phyloP scores from a whole-genome alignment of 2,329 filamentous ascomycete species.

The Neonectria neomacrospora region DNA sequence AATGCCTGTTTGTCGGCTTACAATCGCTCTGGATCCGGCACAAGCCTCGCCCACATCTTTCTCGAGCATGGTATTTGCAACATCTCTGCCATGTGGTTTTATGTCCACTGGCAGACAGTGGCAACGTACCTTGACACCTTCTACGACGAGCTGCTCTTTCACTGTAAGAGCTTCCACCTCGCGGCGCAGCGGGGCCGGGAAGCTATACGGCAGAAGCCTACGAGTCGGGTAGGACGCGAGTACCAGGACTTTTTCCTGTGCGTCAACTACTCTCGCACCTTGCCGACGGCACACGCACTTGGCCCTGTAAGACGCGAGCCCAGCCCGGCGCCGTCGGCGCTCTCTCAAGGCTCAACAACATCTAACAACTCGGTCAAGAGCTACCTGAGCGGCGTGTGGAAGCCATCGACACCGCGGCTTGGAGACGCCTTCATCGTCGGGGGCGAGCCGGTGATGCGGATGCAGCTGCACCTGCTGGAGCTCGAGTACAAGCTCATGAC shows the following conservation, averaged over 20 bases:
- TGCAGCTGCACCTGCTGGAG: slow-evolving; percentile 25
- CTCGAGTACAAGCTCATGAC: slow-evolving; percentile 28
- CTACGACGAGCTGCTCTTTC: slow-evolving; percentile 34
- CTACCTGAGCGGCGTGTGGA: slow-evolving; percentile 16
- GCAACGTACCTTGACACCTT: slow-evolving; percentile 18
- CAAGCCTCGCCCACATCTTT: slow-evolving; percentile 19
- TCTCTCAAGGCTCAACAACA: slow-evolving; percentile 11
- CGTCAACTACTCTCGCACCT: slow-evolving; percentile 44
- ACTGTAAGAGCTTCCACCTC: slow-evolving; percentile 42
- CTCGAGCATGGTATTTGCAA: slow-evolving; percentile 17
- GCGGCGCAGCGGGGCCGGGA: slow-evolving; percentile 45
- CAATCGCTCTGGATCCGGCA: slow-evolving; percentile 11
- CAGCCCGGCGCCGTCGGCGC: slow-evolving; percentile 21
- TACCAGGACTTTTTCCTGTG: slow-evolving; percentile 47
- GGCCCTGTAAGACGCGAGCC: slow-evolving; percentile 9
- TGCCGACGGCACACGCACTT: slow-evolving; percentile 11
- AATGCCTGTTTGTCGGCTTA: slow-evolving; percentile 25
- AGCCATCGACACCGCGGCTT: slow-evolving; percentile 17
- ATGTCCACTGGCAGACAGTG: slow-evolving; percentile 22
- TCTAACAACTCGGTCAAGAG: slow-evolving; percentile 15
- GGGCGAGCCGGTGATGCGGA: slow-evolving; percentile 16
- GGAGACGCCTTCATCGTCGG: neutral
- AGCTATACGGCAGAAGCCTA: slow-evolving; percentile 34
- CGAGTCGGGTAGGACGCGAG: slow-evolving; percentile 1
- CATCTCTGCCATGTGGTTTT: slow-evolving; percentile 24